These are phyloP conservation scores for Kazachstania taianensis DNA, from an alignment of 805 yeast genomes.

Conservation along the genomic window DNA sequence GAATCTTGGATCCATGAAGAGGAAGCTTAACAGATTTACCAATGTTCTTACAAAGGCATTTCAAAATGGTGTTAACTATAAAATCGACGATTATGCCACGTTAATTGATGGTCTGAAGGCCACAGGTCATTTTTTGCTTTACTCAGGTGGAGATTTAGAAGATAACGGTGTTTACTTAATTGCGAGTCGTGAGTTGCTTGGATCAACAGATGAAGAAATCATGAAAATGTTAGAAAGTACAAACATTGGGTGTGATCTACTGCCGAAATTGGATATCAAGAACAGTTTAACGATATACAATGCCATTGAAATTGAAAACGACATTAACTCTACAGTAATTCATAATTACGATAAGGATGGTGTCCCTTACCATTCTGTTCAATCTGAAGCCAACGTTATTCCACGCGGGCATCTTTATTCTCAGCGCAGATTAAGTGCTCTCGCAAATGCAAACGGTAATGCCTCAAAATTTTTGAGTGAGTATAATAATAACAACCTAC, in stretches of 20 bases:
- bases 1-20: conserved; percentile 61
- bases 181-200: conserved; percentile 46
- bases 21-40: conserved; percentile 75
- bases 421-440: background rate
- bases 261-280: conserved; percentile 25
- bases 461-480: background rate
- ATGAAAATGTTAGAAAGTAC: conserved; percentile 36
- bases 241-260: conserved; percentile 42
- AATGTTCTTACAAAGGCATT: conserved; percentile 57
- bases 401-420: background rate
- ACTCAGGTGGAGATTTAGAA: conserved; percentile 57
- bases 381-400: conserved; percentile 5
- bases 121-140: conserved; percentile 66
- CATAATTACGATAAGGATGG: conserved; percentile 24
- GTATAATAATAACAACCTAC: background rate
- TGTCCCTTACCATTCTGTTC: conserved; percentile 18
- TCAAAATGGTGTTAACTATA: conserved; percentile 60
- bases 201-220: conserved; percentile 34
- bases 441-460: background rate
- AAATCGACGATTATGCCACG: conserved; percentile 39
- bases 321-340: conserved; percentile 20
- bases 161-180: conserved; percentile 69
- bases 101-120: conserved; percentile 51
- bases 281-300: conserved; percentile 24
- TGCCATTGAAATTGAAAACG: conserved; percentile 15